Percentiles rank a stretch among this genome's conserved stretches.
Evolutionary conservation across 164 flowering plant species (phyloP).

Genomic region (Hamamelis virginiana): DNA sequence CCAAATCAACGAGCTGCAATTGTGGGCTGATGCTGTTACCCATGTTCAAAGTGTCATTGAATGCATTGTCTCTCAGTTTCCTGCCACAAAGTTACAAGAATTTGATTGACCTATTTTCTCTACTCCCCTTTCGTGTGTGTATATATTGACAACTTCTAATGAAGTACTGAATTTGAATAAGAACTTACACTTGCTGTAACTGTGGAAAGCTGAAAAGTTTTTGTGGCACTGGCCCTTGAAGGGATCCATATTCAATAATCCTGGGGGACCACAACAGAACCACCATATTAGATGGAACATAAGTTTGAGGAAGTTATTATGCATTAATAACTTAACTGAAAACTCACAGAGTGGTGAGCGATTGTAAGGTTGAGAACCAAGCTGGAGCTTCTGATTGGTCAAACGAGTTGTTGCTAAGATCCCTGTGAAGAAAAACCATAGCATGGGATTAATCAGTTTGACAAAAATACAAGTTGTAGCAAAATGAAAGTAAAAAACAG

Average conservation of each 20-base stretch:
- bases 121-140: background rate
- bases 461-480: background rate
- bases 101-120: background rate
- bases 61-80: conserved; percentile 66
- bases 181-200: conserved; percentile 80
- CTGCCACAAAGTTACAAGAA: conserved; percentile 31
- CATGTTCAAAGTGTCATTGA: conserved; percentile 61
- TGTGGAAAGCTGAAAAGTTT: conserved; percentile 63
- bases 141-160: background rate
- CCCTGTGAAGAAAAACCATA: conserved; percentile 42
- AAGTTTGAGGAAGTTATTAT: background rate
- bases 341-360: conserved; percentile 88
- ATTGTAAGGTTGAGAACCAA: conserved; percentile 76
- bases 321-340: background rate
- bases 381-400: conserved; percentile 60
- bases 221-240: conserved; percentile 59
- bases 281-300: conserved; percentile 10
- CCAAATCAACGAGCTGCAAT: conserved; percentile 71
- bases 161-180: background rate
- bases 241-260: conserved; percentile 59
- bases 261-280: conserved; percentile 31
- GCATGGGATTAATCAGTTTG: conserved; percentile 4
- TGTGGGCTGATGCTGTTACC: conserved; percentile 54
- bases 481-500: background rate
- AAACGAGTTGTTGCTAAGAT: conserved; percentile 85